Evolutionary conservation across 768 basidiomycete species (phyloP).

Genomic region (Erythrobasidium yunnanense): DNA sequence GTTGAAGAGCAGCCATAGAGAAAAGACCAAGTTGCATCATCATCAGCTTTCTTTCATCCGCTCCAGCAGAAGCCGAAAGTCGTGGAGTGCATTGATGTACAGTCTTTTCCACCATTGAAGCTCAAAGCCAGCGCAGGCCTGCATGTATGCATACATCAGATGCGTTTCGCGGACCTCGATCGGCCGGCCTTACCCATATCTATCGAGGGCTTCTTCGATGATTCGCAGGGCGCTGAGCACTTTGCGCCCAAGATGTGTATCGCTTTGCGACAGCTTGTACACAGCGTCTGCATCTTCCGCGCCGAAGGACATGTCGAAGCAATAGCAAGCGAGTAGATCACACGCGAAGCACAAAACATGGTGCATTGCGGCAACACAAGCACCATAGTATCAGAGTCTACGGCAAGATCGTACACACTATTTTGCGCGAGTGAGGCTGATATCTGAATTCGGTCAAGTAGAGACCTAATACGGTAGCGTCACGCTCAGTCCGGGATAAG

Average conservation of each 20-base stretch:
- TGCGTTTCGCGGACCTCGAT: too few species aligned
- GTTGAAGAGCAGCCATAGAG: not conserved
- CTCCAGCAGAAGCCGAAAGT: too few species aligned
- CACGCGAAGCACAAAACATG: too few species aligned
- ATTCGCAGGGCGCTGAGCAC: slow-evolving; percentile 72
- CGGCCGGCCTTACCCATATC: slow-evolving; percentile 59
- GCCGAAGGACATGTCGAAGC: not conserved
- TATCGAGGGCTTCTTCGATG: slow-evolving; percentile 64
- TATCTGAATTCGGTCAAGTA: slow-evolving; percentile 24
- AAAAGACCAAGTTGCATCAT: not conserved
- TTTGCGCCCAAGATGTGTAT: slow-evolving; percentile 1
- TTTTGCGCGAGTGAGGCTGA: slow-evolving; percentile 5
- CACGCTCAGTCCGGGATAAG: not conserved
- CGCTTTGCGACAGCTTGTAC: slow-evolving; percentile 3
- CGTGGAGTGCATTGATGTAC: too few species aligned
- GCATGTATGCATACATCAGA: not conserved
- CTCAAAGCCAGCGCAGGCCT: slow-evolving; percentile 66
- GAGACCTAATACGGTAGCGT: not conserved
- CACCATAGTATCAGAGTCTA: too few species aligned
- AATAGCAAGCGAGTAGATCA: too few species aligned
- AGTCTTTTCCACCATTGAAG: slow-evolving; percentile 98
- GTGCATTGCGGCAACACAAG: too few species aligned
- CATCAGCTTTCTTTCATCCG: too few species aligned
- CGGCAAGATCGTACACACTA: slow-evolving; percentile 22
- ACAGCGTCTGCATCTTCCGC: slow-evolving; percentile 27